Evolutionary conservation across 163 green algal species (phyloP), one percentile per base, ranked within the genome.

Genomic region (Trebouxiophyceae sp.): DNA sequence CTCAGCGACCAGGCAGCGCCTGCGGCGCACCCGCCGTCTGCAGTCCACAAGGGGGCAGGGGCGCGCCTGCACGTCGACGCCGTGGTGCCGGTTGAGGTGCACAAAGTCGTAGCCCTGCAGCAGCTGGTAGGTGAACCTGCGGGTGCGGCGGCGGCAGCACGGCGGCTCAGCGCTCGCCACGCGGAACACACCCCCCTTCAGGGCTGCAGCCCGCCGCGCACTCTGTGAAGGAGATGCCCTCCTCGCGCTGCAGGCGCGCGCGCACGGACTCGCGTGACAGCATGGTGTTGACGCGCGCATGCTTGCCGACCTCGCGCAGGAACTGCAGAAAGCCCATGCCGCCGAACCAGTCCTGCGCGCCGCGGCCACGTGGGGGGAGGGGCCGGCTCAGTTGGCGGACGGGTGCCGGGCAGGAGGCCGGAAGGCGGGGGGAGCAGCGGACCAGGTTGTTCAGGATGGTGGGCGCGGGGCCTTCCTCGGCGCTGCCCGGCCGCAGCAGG

Each of bases 51-150:
- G 23, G n/a, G n/a, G n/a, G 23, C 12, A 7, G 3, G 26, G 24
- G 16, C 67, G 7, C 60, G 86, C 81, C 84, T 93, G 88, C 60
- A 98, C 86, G 2, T 73, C 66, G n/a, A 97, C 88, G 28, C 85
- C 86, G n/a, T 95, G 77, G 27, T 91, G 61, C 22, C 67, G 67
- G 63, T 81, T 81, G 57, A 99, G 77, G 78, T 98, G 92, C 66
- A 96, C 86, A 79, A 98, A 99, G 80, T 99, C 94, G 70, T 97
- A 98, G 16, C 92, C 94, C 71, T 97, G 89, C 55, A 99, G 84
- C 60, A 99, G 87, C 81, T 99, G 94, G 80, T 99, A 99, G 3
- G 91, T 94, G 83, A 99, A 99, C 65, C 65, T 71, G 65, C 65
- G 60, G 7, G 44, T 19, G 20, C 7, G 5, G 5, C 16, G 46